Base-by-base conservation (phyloP, 2,329 filamentous ascomycete genomes). In the Fusarium concolor region DNA sequence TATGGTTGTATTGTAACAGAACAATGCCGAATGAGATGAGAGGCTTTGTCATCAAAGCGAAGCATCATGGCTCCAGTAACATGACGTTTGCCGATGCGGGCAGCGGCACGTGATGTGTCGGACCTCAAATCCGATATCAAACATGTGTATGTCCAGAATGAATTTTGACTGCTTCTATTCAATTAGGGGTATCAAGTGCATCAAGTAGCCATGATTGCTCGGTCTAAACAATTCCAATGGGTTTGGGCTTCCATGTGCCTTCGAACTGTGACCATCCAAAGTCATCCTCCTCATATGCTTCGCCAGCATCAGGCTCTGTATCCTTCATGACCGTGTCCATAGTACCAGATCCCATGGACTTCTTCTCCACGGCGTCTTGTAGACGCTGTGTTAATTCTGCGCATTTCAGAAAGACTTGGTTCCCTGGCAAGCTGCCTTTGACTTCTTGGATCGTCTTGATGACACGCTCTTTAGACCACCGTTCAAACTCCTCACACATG, bases 231-330 rank as follows among this genome's bases (percentile, higher is more conserved):
- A 85, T 78, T 7, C 87, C 87, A 68, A 89, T 89, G 1, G 87
- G 87, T 69, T 84, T 87, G 11, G 86, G 81, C 59, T 82, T 83
- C 87, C 87, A 89, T 4, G 78, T 74, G 10, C 85, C 85, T 47
- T 84, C 76, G 67, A 84, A 85, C 57, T 79, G 77, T 22, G 79
- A 78, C 87, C 87, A 89, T 17, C 76, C 78, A 47, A 67, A 66
- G 42, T 70, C 68, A 26, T 67, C 57, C 42, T 74, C 72, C 38
- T 17, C 64, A 53, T 41, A 65, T 6, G 71, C 71, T 41, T 77
- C 56, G 33, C 76, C 77, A 20, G 55, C 43, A 28, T 49, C 45
- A 20, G 38, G 35, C 39, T 53, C 62, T 9, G 57, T 57, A 44
- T 60, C 52, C 46, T 57, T 42, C 66, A 67, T 62, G 17, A 39